Evolutionary conservation across 345 rosid species (phyloP).

Genomic region (Moringa oleifera): DNA sequence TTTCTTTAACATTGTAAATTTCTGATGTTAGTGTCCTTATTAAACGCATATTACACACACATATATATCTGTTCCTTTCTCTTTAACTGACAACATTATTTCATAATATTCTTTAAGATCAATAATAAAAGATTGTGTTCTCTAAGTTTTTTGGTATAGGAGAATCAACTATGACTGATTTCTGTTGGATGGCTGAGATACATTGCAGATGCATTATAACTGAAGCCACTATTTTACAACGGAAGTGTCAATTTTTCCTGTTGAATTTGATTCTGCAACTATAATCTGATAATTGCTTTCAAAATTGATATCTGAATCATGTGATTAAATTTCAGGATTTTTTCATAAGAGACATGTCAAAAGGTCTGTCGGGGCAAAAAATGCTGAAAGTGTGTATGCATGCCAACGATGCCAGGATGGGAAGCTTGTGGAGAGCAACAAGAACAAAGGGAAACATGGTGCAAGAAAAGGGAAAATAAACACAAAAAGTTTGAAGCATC

Average conservation of each 20-base stretch:
- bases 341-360: conserved; percentile 79
- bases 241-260: neutral
- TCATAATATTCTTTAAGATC: too few relatives aligned
- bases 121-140: too few relatives aligned
- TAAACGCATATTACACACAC: too few relatives aligned
- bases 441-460: conserved; percentile 27
- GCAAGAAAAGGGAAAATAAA: conserved; percentile 28
- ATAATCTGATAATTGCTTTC: neutral
- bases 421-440: conserved; percentile 27
- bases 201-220: neutral
- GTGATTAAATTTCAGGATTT: conserved; percentile 44
- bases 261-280: neutral
- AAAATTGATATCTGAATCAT: neutral
- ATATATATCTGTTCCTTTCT: too few relatives aligned
- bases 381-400: conserved; percentile 37
- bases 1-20: too few relatives aligned
- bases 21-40: too few relatives aligned
- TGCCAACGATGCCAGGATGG: conserved; percentile 63
- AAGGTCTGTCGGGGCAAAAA: conserved; percentile 45
- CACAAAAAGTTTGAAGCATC: conserved; percentile 33
- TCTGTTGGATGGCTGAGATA: neutral
- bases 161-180: too few relatives aligned
- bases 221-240: neutral
- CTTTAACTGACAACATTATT: too few relatives aligned
- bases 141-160: too few relatives aligned